These are phyloP conservation scores for sunflower (Helianthus annuus) DNA, from an alignment of 129 eudicot species.

Conservation along the genomic window DNA sequence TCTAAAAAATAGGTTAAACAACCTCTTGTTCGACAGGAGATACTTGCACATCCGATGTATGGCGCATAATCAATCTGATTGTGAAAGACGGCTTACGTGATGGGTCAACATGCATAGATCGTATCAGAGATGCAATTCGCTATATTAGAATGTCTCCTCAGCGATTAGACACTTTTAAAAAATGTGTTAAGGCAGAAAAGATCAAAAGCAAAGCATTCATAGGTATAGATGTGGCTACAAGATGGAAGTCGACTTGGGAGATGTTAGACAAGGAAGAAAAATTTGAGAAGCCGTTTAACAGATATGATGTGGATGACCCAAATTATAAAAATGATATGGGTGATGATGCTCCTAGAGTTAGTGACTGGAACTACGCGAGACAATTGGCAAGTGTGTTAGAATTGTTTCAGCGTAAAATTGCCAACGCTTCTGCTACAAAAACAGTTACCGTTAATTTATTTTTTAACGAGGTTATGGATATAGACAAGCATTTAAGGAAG, in stretches of 20 bases:
- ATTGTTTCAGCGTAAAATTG: no score
- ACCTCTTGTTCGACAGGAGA: not conserved
- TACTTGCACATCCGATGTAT: no score
- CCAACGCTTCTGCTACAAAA: no score
- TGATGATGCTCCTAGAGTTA: not conserved
- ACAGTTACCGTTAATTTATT: no score
- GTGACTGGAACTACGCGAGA: not conserved
- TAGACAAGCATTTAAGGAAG: no score
- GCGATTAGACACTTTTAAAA: not conserved
- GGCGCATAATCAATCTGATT: no score
- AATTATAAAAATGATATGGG: not conserved
- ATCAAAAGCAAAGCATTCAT: not conserved
- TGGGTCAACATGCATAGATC: not conserved
- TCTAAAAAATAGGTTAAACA: not conserved
- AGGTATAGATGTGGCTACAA: not conserved
- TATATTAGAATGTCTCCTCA: not conserved
- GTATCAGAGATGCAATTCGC: not conserved
- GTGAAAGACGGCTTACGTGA: not conserved
- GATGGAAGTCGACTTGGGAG: not conserved
- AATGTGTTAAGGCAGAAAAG: not conserved
- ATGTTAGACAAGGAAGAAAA: not conserved
- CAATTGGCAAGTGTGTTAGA: not conserved
- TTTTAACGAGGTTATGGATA: no score
- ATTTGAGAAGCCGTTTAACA: not conserved
- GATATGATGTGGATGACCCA: not conserved